Base-by-base conservation (phyloP, 306 rosid species). In the Ceratonia siliqua region DNA sequence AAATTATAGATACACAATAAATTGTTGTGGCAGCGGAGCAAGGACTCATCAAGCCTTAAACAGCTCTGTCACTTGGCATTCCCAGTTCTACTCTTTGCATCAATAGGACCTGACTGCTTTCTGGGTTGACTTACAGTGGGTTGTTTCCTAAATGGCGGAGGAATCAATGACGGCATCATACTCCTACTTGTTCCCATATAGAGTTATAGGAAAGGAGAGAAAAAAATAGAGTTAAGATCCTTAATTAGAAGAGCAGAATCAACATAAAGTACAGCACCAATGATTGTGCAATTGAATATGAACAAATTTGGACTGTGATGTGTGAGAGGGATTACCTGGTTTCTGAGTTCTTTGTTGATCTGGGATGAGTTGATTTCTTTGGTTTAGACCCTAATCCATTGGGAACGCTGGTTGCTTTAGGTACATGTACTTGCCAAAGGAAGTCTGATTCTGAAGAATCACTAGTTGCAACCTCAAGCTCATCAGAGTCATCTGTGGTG, bases 371-470 rank as follows among this genome's bases (percentile, higher is more conserved):
- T 8, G 82, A 61, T 78, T 82, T 92, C 87, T 79, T 89, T 8
- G 80, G 25, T 84, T 76, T 89, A 35, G 89, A 71, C 25, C 68
- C 84, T 61, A 64, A 25, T 39, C 83, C 82, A 15, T 66, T 86
- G 65, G 94, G 83, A 75, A 73, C 46, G 66, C 27, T 1, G 55
- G 84, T 48, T 55, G 71, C 3, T 82, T 80, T 91, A 15, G 75
- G 85, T 52, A 42, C 39, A 68, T 83, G 80, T 48, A 78, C 41
- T 27, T 83, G 89, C 94, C 96, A 91, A 82, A 55, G 85, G 59
- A 78, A 15, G 80, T 87, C 96, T 50, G 93, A 82, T 75, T 94
- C 97, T 28, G 97, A 91, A 30, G 87, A 77, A 75, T 91, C 98
- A 78, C 96, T 93, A 6, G 88, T 88, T 77, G 91, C 81, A 66